Conservation (phyloP, 768 basidiomycete species). For the Amanita exitialis region DNA sequence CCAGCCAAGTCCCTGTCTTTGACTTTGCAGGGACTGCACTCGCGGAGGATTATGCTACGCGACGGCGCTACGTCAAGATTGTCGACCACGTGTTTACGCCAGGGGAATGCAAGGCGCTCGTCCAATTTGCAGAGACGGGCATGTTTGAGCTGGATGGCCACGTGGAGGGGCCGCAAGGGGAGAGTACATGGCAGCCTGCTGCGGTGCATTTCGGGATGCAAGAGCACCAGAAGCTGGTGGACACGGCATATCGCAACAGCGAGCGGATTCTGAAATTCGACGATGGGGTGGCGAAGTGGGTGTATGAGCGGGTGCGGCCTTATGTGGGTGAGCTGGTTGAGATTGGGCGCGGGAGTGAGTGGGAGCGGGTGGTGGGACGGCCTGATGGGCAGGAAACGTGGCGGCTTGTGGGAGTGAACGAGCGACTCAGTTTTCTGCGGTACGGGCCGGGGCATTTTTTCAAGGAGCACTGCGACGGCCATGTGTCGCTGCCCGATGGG, state of each 20-base stretch:
- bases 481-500: constrained; percentile 24
- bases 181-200: constrained; percentile 13
- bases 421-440: constrained; percentile 32
- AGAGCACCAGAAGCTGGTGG: constrained; percentile 19
- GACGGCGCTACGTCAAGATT: constrained; percentile 26
- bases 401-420: constrained; percentile 29
- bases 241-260: constrained; percentile 29
- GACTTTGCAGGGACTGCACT: constrained; percentile 30
- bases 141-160: constrained; percentile 18
- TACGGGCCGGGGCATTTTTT: constrained; percentile 36
- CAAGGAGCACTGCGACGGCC: constrained; percentile 28
- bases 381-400: constrained; percentile 18
- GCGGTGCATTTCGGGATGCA: constrained; percentile 6
- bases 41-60: constrained; percentile 19
- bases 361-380: constrained; percentile 22
- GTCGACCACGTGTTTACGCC: constrained; percentile 30
- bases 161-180: constrained; percentile 22
- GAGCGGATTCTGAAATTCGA: constrained; percentile 29
- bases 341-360: constrained; percentile 20
- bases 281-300: constrained; percentile 18
- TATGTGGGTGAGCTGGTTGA: constrained; percentile 27
- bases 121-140: constrained; percentile 24
- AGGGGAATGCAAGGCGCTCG: constrained; percentile 29
- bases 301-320: constrained; percentile 27
- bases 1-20: constrained; percentile 9